Evolutionary conservation across 2,329 filamentous ascomycete species (phyloP), one percentile per base, ranked within the genome.

Genomic region (Periconia sp.): DNA sequence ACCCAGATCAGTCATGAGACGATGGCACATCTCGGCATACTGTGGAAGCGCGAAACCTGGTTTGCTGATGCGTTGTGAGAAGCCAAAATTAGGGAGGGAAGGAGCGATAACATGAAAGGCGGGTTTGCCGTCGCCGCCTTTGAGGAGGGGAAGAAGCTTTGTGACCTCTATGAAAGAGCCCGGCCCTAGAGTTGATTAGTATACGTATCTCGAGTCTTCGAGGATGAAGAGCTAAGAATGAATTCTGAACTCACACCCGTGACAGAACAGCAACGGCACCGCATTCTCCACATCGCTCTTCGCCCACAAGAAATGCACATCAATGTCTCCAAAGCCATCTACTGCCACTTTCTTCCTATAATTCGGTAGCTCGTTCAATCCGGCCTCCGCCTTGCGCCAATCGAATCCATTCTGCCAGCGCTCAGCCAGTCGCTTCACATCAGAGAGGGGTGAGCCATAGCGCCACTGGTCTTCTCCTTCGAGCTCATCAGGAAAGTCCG

Each of bases 81-180:
- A 82, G 28, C 76, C 78, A 49, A 78, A 82, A 51, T 80, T 81
- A 3, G 79, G 79, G n/a, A 82, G 59, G 1, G 76, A 79, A 1
- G 77, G 78, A 0, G 73, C 80, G 0, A 83, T 72, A 22, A 82
- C 63, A 51, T 81, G 69, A 56, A 83, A 82, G 2, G 73, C 69
- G 0, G 79, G 77, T 7, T 68, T 67, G 4, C 56, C 59, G 4
- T 62, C 55, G 11, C 53, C 52, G 5, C 51, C 33, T 32, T 48
- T 40, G 8, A 83, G 64, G 2, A 76, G 52, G 1, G 69, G 64
- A 0, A 90, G 71, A 32, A 89, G 70, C 57, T 86, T 88, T 15
- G 72, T 68, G 2, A 82, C 83, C 67, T 89, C 86, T 33, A 86
- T 61, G 59, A 87, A 88, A 50, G 80, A 85, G 1, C 87, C 86